Base-by-base conservation (phyloP, 1,284 basidiomycete genomes). In the Lignosus rhinocerotis region DNA sequence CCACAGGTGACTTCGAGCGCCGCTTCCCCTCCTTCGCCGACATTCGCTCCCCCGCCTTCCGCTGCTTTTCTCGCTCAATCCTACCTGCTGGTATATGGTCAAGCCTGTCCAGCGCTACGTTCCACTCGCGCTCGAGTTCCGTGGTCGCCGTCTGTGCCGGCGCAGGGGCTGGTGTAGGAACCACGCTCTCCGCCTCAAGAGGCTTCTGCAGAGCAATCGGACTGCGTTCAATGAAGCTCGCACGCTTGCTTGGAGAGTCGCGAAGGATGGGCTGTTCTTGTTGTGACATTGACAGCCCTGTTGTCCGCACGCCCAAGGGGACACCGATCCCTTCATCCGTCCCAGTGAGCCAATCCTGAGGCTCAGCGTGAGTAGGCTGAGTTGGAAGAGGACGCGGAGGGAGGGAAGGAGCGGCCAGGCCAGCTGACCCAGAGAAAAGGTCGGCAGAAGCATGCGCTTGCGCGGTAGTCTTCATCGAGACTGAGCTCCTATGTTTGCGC, bases 291-390 rank as follows among this genome's bases (percentile, higher is more conserved):
- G 60, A 25, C 30, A 56, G 25, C 42, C 50, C 43, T 25, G 55
- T 50, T 53, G 58, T 45, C 34, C 60, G 14, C 55, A 53, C 14
- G 50, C 51, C 33, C 11, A 54, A 21, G 12, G 49, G n/a, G 21
- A 30, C 19, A 39, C 65, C 68, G 45, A 61, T 43, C 32, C 76
- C 76, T 42, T 82, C 78, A 55, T 84, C 81, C 46, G 80, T 79
- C 4, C 90, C 90, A 16, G 90, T 90, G 17, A 92, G 72, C 89
- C 89, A 90, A 67, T 92, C 90, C 62, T 75, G 79, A 10, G 75
- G 74, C 30, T 66, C 61, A 3, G 50, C 38, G 6, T 62, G 42
- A 9, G 64, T 62, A 19, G 62, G 58, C 2, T 61, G 58, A 17
- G 32, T 19, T 3, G 14, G 48, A 31, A 50, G 51, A 14, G 69